phyloP scores from a whole-genome alignment of 805 yeast species.

The Groenewaldozyma salmanticensis region DNA sequence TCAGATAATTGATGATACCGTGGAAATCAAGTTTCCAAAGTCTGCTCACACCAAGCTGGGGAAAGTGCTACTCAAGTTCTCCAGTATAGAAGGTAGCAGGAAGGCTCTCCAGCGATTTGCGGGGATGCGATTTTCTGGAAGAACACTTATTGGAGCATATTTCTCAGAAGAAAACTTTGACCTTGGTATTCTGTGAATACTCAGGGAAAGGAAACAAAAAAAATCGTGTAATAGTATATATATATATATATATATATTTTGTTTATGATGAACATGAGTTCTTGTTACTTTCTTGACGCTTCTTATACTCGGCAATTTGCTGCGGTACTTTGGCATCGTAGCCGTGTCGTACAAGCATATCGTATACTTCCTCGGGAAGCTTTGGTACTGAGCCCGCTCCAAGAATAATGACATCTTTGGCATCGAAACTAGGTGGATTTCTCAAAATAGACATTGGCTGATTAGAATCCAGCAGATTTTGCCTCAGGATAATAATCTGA shows the following conservation, averaged over 20 bases:
- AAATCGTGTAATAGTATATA: constrained; percentile 3
- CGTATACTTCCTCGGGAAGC: constrained; percentile 58
- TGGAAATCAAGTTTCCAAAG: constrained; percentile 49
- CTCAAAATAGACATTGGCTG: constrained; percentile 70
- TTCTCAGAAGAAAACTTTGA: constrained; percentile 44
- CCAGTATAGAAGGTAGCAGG: constrained; percentile 39
- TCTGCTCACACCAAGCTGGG: constrained; percentile 23
- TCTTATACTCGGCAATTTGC: constrained; percentile 1
- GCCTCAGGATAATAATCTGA: constrained; percentile 62
- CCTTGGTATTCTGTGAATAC: constrained; percentile 21
- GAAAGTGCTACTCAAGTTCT: constrained; percentile 57
- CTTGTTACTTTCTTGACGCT: neutral
- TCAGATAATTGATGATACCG: constrained; percentile 41
- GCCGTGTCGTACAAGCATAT: constrained; percentile 52
- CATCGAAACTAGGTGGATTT: constrained; percentile 61
- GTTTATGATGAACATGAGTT: constrained; percentile 3
- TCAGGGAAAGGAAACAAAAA: too few species aligned
- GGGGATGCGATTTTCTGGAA: constrained; percentile 58
- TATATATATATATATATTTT: constrained; percentile 2
- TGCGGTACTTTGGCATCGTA: constrained; percentile 31
- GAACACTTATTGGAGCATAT: constrained; percentile 59
- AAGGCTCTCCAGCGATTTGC: constrained; percentile 48
- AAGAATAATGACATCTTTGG: constrained; percentile 64
- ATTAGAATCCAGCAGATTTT: constrained; percentile 43
- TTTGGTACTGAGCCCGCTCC: constrained; percentile 72